Conservation (phyloP, 331 rosid genomes). For the Acacia concinna region DNA sequence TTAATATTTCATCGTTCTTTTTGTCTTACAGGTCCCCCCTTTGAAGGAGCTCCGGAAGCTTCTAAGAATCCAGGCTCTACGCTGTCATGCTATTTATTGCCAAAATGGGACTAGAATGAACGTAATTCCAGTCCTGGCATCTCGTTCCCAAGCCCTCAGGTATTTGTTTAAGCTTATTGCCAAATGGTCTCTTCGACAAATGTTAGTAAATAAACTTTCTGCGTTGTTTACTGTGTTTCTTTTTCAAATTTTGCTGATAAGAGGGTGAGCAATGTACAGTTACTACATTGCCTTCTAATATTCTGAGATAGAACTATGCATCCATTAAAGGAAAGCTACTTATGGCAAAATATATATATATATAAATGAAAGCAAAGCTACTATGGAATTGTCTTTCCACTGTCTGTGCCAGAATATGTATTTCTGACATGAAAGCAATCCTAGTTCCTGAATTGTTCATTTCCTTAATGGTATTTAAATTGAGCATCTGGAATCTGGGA, state of each 20-base stretch:
- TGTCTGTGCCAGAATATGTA: background rate
- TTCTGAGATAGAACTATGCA: conserved; percentile 13
- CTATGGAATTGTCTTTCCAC: background rate
- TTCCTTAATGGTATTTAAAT: background rate
- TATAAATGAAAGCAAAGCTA: too few relatives aligned
- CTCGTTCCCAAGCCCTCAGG: conserved; percentile 99
- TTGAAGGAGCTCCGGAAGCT: conserved; percentile 83
- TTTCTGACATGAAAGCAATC: background rate
- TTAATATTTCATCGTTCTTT: background rate
- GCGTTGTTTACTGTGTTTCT: background rate
- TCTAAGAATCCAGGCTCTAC: conserved; percentile 94
- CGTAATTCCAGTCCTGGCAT: conserved; percentile 91
- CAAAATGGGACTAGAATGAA: conserved; percentile 86
- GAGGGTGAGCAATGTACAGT: background rate
- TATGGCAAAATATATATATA: too few relatives aligned
- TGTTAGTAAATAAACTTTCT: conserved; percentile 1
- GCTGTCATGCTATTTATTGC: conserved; percentile 90
- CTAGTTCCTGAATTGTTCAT: background rate
- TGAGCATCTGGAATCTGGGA: conserved; percentile 1
- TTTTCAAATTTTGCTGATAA: background rate
- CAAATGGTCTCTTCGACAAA: background rate
- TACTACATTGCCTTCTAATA: conserved; percentile 19
- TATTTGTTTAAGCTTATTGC: conserved; percentile 33
- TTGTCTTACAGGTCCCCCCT: conserved; percentile 63
- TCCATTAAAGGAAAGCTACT: background rate